Percentiles rank a stretch among this genome's conserved stretches.
Conservation (phyloP, 2,329 filamentous ascomycete genomes). For the Epichloe glyceriae region DNA sequence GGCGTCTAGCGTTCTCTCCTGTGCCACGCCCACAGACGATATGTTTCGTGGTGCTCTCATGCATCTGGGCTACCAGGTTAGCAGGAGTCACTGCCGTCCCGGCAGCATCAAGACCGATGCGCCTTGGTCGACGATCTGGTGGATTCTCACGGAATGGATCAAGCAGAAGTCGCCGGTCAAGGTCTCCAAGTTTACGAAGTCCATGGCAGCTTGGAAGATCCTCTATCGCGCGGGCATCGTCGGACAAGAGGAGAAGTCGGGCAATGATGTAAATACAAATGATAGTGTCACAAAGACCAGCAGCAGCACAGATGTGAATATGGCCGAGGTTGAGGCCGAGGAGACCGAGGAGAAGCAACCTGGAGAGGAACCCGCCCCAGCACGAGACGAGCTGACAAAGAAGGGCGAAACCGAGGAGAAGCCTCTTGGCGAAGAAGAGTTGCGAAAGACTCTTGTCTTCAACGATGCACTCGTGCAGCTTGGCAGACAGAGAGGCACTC, state of each 20-base stretch:
- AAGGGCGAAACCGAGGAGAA: conserved; percentile 11
- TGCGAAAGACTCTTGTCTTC: conserved; percentile 54
- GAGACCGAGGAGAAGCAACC: conserved; percentile 15
- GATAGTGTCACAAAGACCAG: not conserved
- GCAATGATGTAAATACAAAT: not conserved
- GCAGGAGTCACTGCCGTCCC: conserved; percentile 76
- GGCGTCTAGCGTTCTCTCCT: conserved; percentile 66
- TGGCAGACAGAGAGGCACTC: conserved; percentile 54
- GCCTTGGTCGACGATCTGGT: conserved; percentile 81
- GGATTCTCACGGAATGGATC: conserved; percentile 85
- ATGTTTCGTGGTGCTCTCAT: conserved; percentile 69
- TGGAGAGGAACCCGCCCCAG: conserved; percentile 3
- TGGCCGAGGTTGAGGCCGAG: conserved; percentile 31
- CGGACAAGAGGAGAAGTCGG: conserved; percentile 15
- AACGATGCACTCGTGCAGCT: conserved; percentile 66
- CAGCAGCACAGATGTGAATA: conserved; percentile 15
- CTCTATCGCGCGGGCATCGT: conserved; percentile 31
- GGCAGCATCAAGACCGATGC: conserved; percentile 92
- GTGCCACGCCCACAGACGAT: conserved; percentile 65
- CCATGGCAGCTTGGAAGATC: conserved; percentile 60
- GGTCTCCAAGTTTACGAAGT: conserved; percentile 52
- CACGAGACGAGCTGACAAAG: conserved; percentile 10
- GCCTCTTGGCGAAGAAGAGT: conserved; percentile 18
- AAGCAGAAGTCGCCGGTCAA: conserved; percentile 70
- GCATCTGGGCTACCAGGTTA: conserved; percentile 68